These are phyloP conservation scores for Xylaria acuta DNA, from an alignment of 495 filamentous ascomycete genomes.

Conservation along the genomic window DNA sequence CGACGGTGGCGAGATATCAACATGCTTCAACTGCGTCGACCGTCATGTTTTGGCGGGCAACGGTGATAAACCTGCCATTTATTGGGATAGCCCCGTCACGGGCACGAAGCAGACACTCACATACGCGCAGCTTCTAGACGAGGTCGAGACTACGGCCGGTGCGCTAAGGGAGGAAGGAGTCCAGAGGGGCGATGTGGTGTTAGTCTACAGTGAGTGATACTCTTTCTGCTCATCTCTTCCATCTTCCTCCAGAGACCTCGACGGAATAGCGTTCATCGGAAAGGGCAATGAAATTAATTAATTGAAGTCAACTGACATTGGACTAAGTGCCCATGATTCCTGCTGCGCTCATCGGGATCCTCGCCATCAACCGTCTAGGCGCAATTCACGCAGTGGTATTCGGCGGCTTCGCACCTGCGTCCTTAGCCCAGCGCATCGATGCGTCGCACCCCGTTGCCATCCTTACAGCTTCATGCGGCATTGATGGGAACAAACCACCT, in stretches of 20 bases:
- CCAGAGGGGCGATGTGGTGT: constrained; percentile 84
- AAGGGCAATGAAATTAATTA: background rate
- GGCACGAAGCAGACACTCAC: constrained; percentile 73
- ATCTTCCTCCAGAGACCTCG: background rate
- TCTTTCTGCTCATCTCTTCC: background rate
- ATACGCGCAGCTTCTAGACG: constrained; percentile 76
- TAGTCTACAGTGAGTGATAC: constrained; percentile 78
- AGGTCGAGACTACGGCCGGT: constrained; percentile 83
- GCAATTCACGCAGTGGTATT: constrained; percentile 93
- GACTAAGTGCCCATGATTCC: constrained; percentile 92
- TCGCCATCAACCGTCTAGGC: constrained; percentile 81
- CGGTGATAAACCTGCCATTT: constrained; percentile 75
- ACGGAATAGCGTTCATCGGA: background rate
- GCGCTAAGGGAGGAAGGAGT: constrained; percentile 85
- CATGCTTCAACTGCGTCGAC: constrained; percentile 89
- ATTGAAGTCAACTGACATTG: background rate
- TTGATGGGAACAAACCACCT: constrained; percentile 83
- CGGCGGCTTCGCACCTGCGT: constrained; percentile 82
- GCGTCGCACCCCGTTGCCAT: constrained; percentile 76
- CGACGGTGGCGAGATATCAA: constrained; percentile 85
- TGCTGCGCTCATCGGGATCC: constrained; percentile 80
- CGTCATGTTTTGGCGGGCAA: constrained; percentile 79
- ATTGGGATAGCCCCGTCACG: constrained; percentile 89
- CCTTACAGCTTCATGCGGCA: constrained; percentile 89
- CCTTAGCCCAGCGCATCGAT: constrained; percentile 88